These are phyloP conservation scores for Coemansia sp. DNA, from an alignment of 192 early-diverging fungal species.

Conservation along the genomic window DNA sequence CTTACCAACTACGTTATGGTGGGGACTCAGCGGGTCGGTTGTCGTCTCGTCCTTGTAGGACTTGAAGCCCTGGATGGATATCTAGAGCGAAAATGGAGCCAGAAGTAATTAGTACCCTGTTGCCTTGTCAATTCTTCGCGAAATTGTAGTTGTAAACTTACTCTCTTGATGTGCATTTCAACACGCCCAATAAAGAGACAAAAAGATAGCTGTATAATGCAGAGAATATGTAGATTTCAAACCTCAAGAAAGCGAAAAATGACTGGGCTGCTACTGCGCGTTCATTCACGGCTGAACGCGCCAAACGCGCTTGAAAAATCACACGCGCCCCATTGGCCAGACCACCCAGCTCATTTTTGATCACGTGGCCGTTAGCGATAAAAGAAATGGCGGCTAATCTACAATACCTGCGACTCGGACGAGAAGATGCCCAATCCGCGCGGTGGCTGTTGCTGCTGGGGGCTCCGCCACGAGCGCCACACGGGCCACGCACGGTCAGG, in stretches of 20 bases:
- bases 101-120: not conserved
- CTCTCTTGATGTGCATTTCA: constrained; percentile 47
- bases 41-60: constrained; percentile 97
- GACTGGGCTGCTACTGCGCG: not conserved
- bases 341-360: not conserved
- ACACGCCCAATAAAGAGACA: constrained; percentile 6
- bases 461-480: not conserved
- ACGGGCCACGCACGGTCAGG: not conserved
- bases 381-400: not conserved
- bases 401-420: constrained; percentile 29
- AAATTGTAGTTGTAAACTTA: constrained; percentile 5
- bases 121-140: not conserved
- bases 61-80: constrained; percentile 98
- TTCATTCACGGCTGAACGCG: not conserved
- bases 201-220: not conserved
- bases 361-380: not conserved
- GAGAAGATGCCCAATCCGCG: constrained; percentile 12
- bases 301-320: not conserved
- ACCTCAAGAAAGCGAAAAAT: not conserved
- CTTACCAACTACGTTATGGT: constrained; percentile 94
- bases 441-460: not conserved
- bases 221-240: not conserved
- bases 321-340: constrained; percentile 8
- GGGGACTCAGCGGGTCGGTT: constrained; percentile 86
- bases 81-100: constrained; percentile 29